Conservation (phyloP, 352 stramenopile species). For the Peronosclerospora sorghi region DNA sequence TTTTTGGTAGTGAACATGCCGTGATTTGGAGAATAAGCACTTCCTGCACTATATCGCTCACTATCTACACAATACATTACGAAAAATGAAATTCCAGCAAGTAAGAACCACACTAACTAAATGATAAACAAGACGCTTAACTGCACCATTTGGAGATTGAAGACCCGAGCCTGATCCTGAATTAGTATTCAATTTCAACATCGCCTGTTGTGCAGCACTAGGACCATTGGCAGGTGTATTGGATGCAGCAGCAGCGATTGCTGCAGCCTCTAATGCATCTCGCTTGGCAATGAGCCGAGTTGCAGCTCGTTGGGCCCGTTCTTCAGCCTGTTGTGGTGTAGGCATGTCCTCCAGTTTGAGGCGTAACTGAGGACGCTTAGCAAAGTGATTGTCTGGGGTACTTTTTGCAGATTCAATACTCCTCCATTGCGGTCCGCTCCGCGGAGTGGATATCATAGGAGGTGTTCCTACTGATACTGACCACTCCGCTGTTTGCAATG, state of each 20-base stretch:
- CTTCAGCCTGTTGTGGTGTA: conserved; percentile 74
- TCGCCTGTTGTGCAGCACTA: conserved; percentile 54
- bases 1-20: conserved; percentile 82
- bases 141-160: conserved; percentile 50
- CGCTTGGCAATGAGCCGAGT: conserved; percentile 62
- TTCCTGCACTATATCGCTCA: conserved; percentile 57
- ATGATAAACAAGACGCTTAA: conserved; percentile 1
- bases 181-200: conserved; percentile 70
- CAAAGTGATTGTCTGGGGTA: conserved; percentile 4
- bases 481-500: conserved; percentile 3
- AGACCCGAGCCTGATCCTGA: conserved; percentile 57
- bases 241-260: conserved; percentile 20
- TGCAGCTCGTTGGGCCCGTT: conserved; percentile 59
- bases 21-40: conserved; percentile 79
- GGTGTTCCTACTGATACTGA: conserved; percentile 4
- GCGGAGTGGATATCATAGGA: conserved; percentile 7
- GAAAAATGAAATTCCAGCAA: conserved; percentile 1
- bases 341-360: conserved; percentile 83
- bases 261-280: conserved; percentile 53
- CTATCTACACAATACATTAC: conserved; percentile 17
- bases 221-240: conserved; percentile 11
- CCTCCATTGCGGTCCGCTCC: conserved; percentile 15
- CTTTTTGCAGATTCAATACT: conserved; percentile 15
- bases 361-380: conserved; percentile 53
- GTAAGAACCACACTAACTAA: conserved; percentile 1